Evolutionary conservation across 202 grass and related monocot species (phyloP).

Genomic region (Cymbopogon flexuosus): DNA sequence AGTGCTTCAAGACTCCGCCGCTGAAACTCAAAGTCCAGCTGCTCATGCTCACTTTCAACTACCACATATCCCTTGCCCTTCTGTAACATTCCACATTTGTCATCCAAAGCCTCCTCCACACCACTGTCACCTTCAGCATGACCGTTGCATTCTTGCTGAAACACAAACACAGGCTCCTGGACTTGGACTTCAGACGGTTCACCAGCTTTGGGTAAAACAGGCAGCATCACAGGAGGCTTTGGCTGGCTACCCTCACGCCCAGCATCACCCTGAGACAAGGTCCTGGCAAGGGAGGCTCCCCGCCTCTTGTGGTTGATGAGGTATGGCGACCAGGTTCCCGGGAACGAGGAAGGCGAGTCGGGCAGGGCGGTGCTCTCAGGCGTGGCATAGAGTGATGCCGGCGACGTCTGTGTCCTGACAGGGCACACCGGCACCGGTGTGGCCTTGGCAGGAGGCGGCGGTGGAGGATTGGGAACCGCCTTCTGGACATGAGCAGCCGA

Average conservation of each 20-base stretch:
- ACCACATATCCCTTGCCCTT: constrained; percentile 21
- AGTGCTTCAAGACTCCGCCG: constrained; percentile 22
- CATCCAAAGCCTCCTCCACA: constrained; percentile 21
- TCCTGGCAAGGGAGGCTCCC: constrained; percentile 55
- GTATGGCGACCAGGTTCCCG: constrained; percentile 64
- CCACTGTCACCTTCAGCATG: constrained; percentile 13
- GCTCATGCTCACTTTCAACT: constrained; percentile 27
- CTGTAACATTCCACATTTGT: neutral
- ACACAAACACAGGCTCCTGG: constrained; percentile 28
- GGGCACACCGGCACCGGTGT: constrained; percentile 18
- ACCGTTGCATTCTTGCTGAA: constrained; percentile 11
- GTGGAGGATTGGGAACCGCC: constrained; percentile 17
- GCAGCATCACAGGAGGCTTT: neutral
- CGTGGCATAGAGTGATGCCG: constrained; percentile 55
- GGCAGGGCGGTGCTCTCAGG: constrained; percentile 61
- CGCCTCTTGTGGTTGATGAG: constrained; percentile 83
- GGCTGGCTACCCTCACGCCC: neutral
- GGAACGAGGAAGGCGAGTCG: constrained; percentile 65
- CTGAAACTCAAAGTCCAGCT: constrained; percentile 32
- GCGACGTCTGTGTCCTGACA: constrained; percentile 28
- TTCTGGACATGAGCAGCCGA: constrained; percentile 36
- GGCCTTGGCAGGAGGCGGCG: neutral
- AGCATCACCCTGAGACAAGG: constrained; percentile 40
- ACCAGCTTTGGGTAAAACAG: constrained; percentile 14
- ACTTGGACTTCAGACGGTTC: constrained; percentile 29